phyloP scores from a whole-genome alignment of 331 rosid genomes.

The Rhamnella rubrinervis region DNA sequence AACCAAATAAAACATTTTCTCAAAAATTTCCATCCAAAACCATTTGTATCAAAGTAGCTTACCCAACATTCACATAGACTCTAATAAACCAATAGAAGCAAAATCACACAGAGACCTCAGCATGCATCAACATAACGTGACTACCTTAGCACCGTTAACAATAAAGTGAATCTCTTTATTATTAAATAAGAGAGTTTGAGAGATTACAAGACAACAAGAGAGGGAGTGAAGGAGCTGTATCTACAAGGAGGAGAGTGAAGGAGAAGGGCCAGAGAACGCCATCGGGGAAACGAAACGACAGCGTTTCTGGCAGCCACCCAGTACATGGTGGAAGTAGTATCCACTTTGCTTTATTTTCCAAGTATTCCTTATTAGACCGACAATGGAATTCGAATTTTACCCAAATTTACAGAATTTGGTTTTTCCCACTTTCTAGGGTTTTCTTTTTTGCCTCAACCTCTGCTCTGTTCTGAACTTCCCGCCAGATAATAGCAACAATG shows the following conservation, averaged over 20 bases:
- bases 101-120: background rate
- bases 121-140: background rate
- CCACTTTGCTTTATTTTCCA: background rate
- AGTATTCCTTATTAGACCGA: background rate
- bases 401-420: background rate
- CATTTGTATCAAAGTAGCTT: no score
- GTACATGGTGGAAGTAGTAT: conserved; percentile 29
- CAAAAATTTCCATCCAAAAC: no score
- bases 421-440: conserved; percentile 1
- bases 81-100: background rate
- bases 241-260: conserved; percentile 31
- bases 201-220: conserved; percentile 41
- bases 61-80: background rate
- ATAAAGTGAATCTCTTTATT: background rate
- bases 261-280: conserved; percentile 48
- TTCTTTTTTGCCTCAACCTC: background rate
- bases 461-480: conserved; percentile 20
- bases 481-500: conserved; percentile 7
- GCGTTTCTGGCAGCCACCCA: conserved; percentile 51
- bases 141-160: background rate
- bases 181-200: conserved; percentile 16
- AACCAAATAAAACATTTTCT: no score
- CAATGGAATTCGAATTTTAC: background rate
- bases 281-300: conserved; percentile 42
- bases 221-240: conserved; percentile 36